These are phyloP conservation scores for Coccinonectria pachysandricola DNA, from an alignment of 2,329 filamentous ascomycete species.

Conservation along the genomic window DNA sequence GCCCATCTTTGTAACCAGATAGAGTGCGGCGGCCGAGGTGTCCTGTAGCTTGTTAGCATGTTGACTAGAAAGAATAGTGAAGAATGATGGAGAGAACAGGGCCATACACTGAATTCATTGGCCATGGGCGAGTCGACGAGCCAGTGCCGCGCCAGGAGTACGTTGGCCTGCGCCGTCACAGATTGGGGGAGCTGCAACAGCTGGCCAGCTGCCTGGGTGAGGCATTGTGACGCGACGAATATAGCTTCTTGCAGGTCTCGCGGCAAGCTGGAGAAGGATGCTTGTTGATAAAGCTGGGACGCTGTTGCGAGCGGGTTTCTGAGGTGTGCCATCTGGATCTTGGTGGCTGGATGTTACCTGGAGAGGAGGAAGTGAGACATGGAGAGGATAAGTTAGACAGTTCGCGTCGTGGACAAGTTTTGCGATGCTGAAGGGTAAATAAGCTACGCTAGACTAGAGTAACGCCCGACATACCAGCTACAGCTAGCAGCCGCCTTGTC, in stretches of 20 bases:
- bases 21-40: slow-evolving; percentile 71
- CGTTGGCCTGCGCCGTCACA: slow-evolving; percentile 73
- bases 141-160: slow-evolving; percentile 76
- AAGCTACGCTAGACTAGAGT: too few relatives aligned
- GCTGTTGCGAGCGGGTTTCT: slow-evolving; percentile 62
- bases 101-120: slow-evolving; percentile 45
- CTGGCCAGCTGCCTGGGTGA: slow-evolving; percentile 70
- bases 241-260: slow-evolving; percentile 60
- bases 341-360: neutral
- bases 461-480: too few relatives aligned
- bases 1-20: slow-evolving; percentile 74
- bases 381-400: too few relatives aligned
- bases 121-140: slow-evolving; percentile 45
- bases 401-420: too few relatives aligned
- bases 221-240: slow-evolving; percentile 59
- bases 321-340: slow-evolving; percentile 44
- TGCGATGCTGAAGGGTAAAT: slow-evolving; percentile 9
- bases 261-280: slow-evolving; percentile 49
- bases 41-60: slow-evolving; percentile 41
- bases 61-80: neutral
- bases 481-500: too few relatives aligned
- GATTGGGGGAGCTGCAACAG: slow-evolving; percentile 78
- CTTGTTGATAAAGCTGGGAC: slow-evolving; percentile 53
- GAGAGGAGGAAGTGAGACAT: neutral
- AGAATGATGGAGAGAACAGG: neutral